A percentile compares a stretch with the other conserved stretches of the same genome.
These are phyloP conservation scores for Ambrosia trifida DNA, from an alignment of 129 eudicot species.

Conservation along the genomic window DNA sequence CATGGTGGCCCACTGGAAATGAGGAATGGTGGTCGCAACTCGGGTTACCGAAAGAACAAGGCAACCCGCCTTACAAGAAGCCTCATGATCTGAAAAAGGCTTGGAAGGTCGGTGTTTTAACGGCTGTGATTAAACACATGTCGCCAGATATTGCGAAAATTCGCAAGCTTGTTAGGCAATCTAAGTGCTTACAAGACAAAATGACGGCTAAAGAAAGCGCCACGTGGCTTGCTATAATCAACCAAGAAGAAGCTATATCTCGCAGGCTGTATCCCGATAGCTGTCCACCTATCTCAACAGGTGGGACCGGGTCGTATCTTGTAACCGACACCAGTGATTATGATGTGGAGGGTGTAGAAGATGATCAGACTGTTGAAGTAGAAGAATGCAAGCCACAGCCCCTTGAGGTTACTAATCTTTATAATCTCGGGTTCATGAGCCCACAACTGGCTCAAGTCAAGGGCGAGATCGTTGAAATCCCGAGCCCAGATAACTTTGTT, in stretches of 20 bases:
- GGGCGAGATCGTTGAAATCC: conserved; percentile 53
- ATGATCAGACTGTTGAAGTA: conserved; percentile 45
- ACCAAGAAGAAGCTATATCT: conserved; percentile 61
- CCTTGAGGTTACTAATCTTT: conserved; percentile 38
- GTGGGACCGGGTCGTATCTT: conserved; percentile 47
- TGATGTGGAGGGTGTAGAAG: conserved; percentile 69
- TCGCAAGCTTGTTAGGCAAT: conserved; percentile 71
- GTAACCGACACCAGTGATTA: conserved; percentile 62
- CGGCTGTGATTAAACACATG: conserved; percentile 79
- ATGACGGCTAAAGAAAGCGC: conserved; percentile 81
- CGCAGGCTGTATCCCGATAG: conserved; percentile 60
- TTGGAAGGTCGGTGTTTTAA: conserved; percentile 72
- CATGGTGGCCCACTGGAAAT: conserved; percentile 83
- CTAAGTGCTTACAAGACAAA: conserved; percentile 80
- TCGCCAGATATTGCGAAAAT: conserved; percentile 71
- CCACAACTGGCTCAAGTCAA: conserved; percentile 52
- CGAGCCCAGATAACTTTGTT: conserved; percentile 33
- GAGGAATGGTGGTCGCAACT: conserved; percentile 78
- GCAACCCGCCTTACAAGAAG: conserved; percentile 75
- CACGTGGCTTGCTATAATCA: conserved; percentile 72
- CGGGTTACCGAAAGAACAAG: conserved; percentile 66
- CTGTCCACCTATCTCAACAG: conserved; percentile 35
- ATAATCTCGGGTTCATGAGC: conserved; percentile 39
- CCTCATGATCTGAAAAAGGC: conserved; percentile 81
- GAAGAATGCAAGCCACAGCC: conserved; percentile 61